Evolutionary conservation across 768 basidiomycete species (phyloP).

Genomic region (Agaricus blazei): DNA sequence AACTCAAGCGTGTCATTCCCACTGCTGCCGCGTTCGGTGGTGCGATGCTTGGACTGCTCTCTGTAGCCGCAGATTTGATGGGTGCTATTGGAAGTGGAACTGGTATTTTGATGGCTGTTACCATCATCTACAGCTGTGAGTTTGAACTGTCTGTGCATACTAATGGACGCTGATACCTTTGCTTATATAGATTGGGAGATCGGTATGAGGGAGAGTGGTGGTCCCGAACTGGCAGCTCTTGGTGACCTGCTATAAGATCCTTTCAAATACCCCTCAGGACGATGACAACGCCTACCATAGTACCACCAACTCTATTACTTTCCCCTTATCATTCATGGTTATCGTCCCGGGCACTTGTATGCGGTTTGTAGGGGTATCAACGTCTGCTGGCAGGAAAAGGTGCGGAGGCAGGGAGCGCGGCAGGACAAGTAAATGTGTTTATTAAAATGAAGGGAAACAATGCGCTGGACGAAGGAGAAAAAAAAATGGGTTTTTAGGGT

Average conservation of each 20-base stretch:
- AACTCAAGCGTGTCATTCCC: slow-evolving; percentile 95
- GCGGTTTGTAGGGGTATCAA: not conserved
- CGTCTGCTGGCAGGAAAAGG: too few species aligned
- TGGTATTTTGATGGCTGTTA: slow-evolving; percentile 96
- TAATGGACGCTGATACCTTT: slow-evolving; percentile 4
- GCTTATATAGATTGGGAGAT: slow-evolving; percentile 81
- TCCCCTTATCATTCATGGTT: not conserved
- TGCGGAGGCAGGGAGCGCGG: too few species aligned
- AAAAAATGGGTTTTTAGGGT: too few species aligned
- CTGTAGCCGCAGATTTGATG: slow-evolving; percentile 89
- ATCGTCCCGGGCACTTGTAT: not conserved
- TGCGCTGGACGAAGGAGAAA: too few species aligned
- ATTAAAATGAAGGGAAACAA: too few species aligned
- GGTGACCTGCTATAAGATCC: slow-evolving; percentile 64
- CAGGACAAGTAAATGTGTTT: too few species aligned
- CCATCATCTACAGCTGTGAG: slow-evolving; percentile 92
- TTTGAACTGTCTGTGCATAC: slow-evolving; percentile 16
- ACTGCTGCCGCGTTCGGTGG: slow-evolving; percentile 97
- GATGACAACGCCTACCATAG: not conserved
- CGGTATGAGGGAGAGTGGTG: slow-evolving; percentile 82
- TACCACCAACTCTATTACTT: not conserved
- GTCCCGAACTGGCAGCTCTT: slow-evolving; percentile 78
- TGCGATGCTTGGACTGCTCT: slow-evolving; percentile 89
- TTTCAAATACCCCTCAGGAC: not conserved
- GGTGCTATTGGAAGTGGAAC: slow-evolving; percentile 96